phyloP scores from a whole-genome alignment of 768 basidiomycete species.

The Imleria badia region DNA sequence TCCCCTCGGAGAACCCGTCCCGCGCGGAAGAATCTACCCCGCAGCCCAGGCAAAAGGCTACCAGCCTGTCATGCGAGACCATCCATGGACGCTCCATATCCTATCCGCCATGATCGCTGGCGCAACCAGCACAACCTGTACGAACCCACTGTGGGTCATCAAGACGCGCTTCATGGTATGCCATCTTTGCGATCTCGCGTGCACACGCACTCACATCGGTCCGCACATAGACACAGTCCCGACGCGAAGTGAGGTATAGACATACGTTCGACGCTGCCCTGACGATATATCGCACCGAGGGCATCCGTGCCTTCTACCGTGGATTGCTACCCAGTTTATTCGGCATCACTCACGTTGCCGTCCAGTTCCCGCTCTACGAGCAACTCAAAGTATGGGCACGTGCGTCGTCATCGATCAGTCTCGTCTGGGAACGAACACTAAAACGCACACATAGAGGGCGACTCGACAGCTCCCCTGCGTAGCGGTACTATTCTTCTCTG shows the following conservation, averaged over 20 bases:
- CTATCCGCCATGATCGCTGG: constrained; percentile 96
- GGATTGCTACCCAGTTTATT: constrained; percentile 91
- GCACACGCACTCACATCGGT: constrained; percentile 6
- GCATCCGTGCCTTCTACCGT: constrained; percentile 86
- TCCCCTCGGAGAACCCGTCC: constrained; percentile 42
- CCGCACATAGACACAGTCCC: constrained; percentile 72
- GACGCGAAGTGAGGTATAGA: constrained; percentile 74
- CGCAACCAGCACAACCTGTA: constrained; percentile 87
- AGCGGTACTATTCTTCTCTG: constrained; percentile 73
- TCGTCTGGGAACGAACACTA: not conserved
- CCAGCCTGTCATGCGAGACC: constrained; percentile 76
- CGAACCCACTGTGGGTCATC: constrained; percentile 98
- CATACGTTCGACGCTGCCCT: constrained; percentile 88
- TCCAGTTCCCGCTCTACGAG: constrained; percentile 97
- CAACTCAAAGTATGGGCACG: constrained; percentile 83
- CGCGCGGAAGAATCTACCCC: constrained; percentile 61
- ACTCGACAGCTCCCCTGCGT: constrained; percentile 30
- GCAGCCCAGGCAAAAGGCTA: constrained; percentile 86
- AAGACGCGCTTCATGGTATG: constrained; percentile 98
- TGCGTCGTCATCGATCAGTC: constrained; percentile 45
- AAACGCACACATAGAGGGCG: constrained; percentile 22
- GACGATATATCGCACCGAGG: constrained; percentile 90
- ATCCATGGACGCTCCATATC: constrained; percentile 86
- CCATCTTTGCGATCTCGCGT: not conserved
- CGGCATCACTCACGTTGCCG: constrained; percentile 92